Evolutionary conservation across 129 eudicot genomes (phyloP).

Genomic region (Arctium lappa): DNA sequence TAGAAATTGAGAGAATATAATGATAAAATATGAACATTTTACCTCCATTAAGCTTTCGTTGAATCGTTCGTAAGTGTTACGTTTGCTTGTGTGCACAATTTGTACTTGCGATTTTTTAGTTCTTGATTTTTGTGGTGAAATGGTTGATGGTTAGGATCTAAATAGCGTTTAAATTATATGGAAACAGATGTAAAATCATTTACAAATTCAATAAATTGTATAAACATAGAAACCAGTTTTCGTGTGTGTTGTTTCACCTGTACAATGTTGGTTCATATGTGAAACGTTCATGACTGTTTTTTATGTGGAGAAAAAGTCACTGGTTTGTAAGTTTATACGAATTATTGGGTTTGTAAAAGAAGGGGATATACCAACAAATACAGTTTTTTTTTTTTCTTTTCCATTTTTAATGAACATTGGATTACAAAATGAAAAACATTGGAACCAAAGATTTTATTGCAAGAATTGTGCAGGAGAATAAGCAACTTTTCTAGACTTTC

Average conservation of each 20-base stretch:
- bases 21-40: not conserved
- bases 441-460: no score
- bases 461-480: no score
- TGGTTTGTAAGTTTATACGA: not conserved
- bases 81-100: not conserved
- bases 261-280: not conserved
- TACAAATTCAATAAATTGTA: not conserved
- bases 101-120: not conserved
- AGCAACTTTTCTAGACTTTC: no score
- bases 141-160: not conserved
- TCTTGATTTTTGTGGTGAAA: not conserved
- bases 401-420: not conserved
- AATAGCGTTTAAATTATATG: not conserved
- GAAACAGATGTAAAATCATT: not conserved
- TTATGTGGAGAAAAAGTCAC: not conserved
- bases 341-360: not conserved
- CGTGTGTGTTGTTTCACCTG: not conserved
- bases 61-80: not conserved
- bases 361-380: no score
- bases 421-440: not conserved
- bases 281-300: not conserved
- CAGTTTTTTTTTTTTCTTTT: not conserved
- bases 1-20: not conserved
- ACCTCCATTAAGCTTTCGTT: not conserved
- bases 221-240: no score